Base-by-base conservation (phyloP, 768 basidiomycete genomes). In the Glaciozyma antarctica region DNA sequence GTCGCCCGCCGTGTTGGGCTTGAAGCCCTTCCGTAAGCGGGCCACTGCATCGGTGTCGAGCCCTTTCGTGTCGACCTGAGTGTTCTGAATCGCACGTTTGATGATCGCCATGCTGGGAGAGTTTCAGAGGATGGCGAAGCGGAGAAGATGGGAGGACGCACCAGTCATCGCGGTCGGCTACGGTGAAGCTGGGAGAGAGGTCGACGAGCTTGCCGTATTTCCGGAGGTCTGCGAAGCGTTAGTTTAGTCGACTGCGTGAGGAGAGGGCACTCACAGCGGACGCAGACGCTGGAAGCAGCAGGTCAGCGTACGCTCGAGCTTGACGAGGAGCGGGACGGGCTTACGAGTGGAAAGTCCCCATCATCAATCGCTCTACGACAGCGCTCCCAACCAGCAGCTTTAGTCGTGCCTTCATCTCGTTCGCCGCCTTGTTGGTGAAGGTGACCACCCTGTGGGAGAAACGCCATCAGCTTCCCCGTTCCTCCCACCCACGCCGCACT, bases 331-430 rank as follows among this genome's bases (percentile, higher is more conserved):
- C 30, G 34, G 21, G 16, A 16, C 3, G 15, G 38, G 34, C 64
- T 22, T 13, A 67, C 66, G 58, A 58, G 53, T 66, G 61, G 41
- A 69, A 76, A 64, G 73, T 69, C 74, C 81, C 81, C 61, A 82
- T 76, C 8, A 80, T 71, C 28, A 92, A 78, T 47, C 80, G 77
- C 16, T 78, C 76, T 0, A 84, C 85, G 3, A 72, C 73, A 32
- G 81, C 75, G 47, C 82, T 81, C 6, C 89, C 90, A 44, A 94
- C 80, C 5, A 91, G 76, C 65, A 81, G 82, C 24, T 77, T 77
- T 38, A 94, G 78, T 5, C 90, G 81, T 58, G 83, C 80, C 60
- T 82, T 81, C 88, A 92, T 90, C 78, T 92, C 90, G 65, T 83
- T 86, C 1, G 90, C 88, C 21, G 90, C 89, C 76, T 72, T 69